phyloP scores from a whole-genome alignment of 2,329 filamentous ascomycete species.

The Diaporthe longicolla region DNA sequence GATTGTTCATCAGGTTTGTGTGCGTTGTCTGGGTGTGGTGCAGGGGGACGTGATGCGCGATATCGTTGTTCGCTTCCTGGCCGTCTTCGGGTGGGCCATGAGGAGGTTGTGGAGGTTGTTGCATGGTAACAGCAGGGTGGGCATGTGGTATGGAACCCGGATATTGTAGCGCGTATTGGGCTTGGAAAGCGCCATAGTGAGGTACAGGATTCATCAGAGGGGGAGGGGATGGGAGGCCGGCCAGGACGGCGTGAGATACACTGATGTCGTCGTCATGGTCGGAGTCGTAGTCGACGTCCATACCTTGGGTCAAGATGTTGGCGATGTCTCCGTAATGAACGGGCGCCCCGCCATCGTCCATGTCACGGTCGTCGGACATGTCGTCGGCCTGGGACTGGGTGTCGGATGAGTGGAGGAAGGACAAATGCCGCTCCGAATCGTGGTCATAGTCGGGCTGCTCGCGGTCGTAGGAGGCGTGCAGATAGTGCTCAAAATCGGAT shows the following conservation, averaged over 20 bases:
- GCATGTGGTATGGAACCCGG: background rate
- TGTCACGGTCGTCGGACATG: slow-evolving; percentile 46
- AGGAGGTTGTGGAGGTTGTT: slow-evolving; percentile 29
- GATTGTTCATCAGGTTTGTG: slow-evolving; percentile 51
- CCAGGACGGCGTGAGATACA: slow-evolving; percentile 13
- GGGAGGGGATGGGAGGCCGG: slow-evolving; percentile 11
- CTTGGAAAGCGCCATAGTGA: slow-evolving; percentile 20
- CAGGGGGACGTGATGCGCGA: slow-evolving; percentile 25
- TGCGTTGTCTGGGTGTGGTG: slow-evolving; percentile 44
- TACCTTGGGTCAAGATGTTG: slow-evolving; percentile 44
- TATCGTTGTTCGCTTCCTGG: slow-evolving; percentile 18
- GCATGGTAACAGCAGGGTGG: slow-evolving; percentile 9
- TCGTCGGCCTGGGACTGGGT: slow-evolving; percentile 40
- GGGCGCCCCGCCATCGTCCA: slow-evolving; percentile 46
- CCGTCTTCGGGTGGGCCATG: slow-evolving; percentile 15
- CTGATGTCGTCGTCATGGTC: slow-evolving; percentile 33
- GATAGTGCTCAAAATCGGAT: slow-evolving; percentile 27
- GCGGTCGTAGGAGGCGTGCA: slow-evolving; percentile 32
- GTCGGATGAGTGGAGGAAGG: slow-evolving; percentile 29
- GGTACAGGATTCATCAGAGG: slow-evolving; percentile 32
- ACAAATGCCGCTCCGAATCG: slow-evolving; percentile 21
- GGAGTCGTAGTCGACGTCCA: slow-evolving; percentile 45
- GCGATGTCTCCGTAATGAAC: slow-evolving; percentile 44
- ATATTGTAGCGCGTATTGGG: slow-evolving; percentile 24
- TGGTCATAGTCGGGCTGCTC: slow-evolving; percentile 28